Percentiles rank a stretch among this genome's conserved stretches.
phyloP scores from a whole-genome alignment of 345 rosid genomes.

The Melastoma malabathricum region DNA sequence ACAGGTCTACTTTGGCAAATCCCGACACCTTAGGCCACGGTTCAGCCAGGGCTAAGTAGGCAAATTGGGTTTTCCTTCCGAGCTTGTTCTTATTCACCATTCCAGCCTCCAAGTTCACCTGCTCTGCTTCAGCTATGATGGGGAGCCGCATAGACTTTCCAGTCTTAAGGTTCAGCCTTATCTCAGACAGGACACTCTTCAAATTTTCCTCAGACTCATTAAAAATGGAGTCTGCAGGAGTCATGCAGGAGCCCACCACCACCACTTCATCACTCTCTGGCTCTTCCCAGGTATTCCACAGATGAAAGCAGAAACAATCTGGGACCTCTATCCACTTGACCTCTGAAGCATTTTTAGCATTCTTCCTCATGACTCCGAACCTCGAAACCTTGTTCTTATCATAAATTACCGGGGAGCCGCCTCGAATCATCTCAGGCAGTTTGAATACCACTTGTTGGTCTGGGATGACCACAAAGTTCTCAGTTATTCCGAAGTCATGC shows the following conservation, averaged over 20 bases:
- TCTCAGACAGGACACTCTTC: constrained; percentile 66
- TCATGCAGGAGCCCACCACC: constrained; percentile 95
- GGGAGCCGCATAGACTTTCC: constrained; percentile 66
- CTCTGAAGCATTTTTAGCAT: constrained; percentile 35
- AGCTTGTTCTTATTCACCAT: constrained; percentile 80
- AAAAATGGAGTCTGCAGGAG: constrained; percentile 96
- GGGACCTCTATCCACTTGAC: constrained; percentile 75
- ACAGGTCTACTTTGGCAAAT: constrained; percentile 76
- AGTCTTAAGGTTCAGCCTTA: constrained; percentile 64
- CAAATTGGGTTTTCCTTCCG: constrained; percentile 63
- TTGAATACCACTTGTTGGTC: constrained; percentile 93
- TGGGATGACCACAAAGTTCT: constrained; percentile 72
- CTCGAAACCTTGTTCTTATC: constrained; percentile 62
- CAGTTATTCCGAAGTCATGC: constrained; percentile 86
- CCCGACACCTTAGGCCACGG: constrained; percentile 97
- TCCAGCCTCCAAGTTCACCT: constrained; percentile 86
- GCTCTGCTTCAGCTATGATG: constrained; percentile 40
- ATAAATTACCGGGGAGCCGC: constrained; percentile 82
- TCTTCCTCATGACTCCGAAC: constrained; percentile 56
- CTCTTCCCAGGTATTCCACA: constrained; percentile 98
- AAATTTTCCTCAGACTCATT: constrained; percentile 79
- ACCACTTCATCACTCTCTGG: constrained; percentile 70
- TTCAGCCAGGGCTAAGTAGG: constrained; percentile 79
- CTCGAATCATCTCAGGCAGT: constrained; percentile 64
- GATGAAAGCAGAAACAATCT: constrained; percentile 77